Evolutionary conservation across 768 basidiomycete species (phyloP).

Genomic region (Auricularia sp.): DNA sequence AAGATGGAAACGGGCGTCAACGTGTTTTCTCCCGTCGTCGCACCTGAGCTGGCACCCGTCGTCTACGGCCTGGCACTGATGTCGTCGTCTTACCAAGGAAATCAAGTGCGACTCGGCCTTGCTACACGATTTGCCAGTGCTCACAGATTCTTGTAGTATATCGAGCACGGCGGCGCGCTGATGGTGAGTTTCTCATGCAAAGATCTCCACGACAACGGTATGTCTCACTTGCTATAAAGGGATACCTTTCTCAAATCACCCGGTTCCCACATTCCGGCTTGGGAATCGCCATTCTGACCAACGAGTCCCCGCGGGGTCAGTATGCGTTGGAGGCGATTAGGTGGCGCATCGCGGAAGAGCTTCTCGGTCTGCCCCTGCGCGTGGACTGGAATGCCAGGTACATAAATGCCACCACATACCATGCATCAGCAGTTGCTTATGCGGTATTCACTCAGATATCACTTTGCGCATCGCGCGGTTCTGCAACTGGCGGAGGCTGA

Average conservation of each 20-base stretch:
- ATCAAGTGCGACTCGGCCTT: background rate
- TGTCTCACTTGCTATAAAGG: background rate
- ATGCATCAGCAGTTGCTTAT: background rate
- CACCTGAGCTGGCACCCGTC: background rate
- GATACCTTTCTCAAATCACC: background rate
- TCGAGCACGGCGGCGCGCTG: background rate
- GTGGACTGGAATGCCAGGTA: background rate
- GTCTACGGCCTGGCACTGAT: background rate
- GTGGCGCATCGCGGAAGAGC: background rate
- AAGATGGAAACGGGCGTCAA: background rate
- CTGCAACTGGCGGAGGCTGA: background rate
- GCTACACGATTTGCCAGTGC: background rate
- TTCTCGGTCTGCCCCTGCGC: background rate
- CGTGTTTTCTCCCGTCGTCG: background rate
- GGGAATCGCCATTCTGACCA: background rate
- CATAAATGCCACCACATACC: background rate
- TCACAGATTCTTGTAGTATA: background rate
- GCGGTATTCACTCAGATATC: background rate
- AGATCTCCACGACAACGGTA: background rate
- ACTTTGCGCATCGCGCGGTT: background rate
- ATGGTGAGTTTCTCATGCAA: background rate
- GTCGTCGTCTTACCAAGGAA: background rate
- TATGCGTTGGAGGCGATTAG: background rate
- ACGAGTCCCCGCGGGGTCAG: background rate
- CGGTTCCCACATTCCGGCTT: background rate